Evolutionary conservation across 305 asterid species (phyloP).

Genomic region (Nicotiana rustica): DNA sequence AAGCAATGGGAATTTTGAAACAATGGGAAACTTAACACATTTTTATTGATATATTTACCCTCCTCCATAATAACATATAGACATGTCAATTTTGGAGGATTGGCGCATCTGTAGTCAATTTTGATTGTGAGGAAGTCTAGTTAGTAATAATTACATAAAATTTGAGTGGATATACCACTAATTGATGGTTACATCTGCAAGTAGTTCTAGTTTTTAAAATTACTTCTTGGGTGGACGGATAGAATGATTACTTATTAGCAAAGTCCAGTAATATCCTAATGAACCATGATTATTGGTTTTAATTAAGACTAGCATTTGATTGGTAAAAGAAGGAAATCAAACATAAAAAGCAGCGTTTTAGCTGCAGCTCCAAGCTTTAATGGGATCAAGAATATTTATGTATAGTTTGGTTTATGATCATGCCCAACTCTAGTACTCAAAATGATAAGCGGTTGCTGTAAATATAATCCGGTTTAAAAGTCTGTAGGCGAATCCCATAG

Average conservation of each 20-base stretch:
- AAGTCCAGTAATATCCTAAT: neutral
- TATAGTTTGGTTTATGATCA: neutral
- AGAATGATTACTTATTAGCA: neutral
- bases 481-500: no score
- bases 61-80: no score
- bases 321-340: neutral
- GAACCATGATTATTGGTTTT: neutral
- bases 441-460: no score
- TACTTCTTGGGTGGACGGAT: neutral
- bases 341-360: neutral
- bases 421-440: no score
- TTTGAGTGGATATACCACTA: slow-evolving; percentile 6
- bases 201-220: neutral
- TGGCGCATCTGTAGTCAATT: no score
- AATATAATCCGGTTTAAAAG: no score
- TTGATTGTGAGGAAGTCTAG: neutral
- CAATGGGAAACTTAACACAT: no score
- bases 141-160: neutral
- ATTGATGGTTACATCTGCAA: neutral
- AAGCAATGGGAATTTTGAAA: no score
- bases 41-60: no score
- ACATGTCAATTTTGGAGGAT: no score
- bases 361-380: neutral
- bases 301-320: neutral
- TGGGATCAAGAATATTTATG: neutral